Percentiles rank a stretch among this genome's conserved stretches.
phyloP scores from a whole-genome alignment of 2,329 filamentous ascomycete species.

The Bertia moriformis region DNA sequence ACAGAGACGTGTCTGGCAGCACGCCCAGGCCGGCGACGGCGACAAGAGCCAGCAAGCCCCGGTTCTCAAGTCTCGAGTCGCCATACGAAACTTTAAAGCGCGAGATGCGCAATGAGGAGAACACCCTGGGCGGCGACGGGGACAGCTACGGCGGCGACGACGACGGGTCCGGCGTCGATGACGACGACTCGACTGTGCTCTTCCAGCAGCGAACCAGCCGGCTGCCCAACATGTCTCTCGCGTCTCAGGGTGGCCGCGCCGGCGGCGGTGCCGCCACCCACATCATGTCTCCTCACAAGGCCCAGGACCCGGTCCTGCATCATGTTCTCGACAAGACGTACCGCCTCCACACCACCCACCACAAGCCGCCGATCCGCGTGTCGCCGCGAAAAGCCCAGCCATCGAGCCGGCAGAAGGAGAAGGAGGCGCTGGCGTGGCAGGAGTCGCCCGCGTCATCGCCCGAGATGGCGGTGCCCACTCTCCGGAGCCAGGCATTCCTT shows the following conservation, averaged over 20 bases:
- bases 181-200: constrained; percentile 29
- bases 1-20: constrained; percentile 46
- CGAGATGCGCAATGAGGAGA: constrained; percentile 39
- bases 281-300: constrained; percentile 21
- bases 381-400: constrained; percentile 28
- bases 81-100: constrained; percentile 63
- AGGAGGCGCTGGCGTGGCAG: constrained; percentile 29
- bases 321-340: constrained; percentile 92
- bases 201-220: constrained; percentile 36
- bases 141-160: constrained; percentile 15
- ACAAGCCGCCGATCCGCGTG: constrained; percentile 33
- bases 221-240: constrained; percentile 43
- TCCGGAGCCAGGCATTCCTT: constrained; percentile 75
- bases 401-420: constrained; percentile 17
- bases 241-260: too few species aligned
- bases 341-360: constrained; percentile 80
- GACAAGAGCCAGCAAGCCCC: too few species aligned
- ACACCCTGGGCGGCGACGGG: constrained; percentile 16
- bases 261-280: constrained; percentile 40
- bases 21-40: constrained; percentile 49
- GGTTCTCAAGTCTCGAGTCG: constrained; percentile 55
- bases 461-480: constrained; percentile 64
- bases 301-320: constrained; percentile 66
- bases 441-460: constrained; percentile 59
- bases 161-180: constrained; percentile 23